These are phyloP conservation scores for Penicillium fuscoglaucum DNA, from an alignment of 2,329 filamentous ascomycete genomes.

Conservation along the genomic window DNA sequence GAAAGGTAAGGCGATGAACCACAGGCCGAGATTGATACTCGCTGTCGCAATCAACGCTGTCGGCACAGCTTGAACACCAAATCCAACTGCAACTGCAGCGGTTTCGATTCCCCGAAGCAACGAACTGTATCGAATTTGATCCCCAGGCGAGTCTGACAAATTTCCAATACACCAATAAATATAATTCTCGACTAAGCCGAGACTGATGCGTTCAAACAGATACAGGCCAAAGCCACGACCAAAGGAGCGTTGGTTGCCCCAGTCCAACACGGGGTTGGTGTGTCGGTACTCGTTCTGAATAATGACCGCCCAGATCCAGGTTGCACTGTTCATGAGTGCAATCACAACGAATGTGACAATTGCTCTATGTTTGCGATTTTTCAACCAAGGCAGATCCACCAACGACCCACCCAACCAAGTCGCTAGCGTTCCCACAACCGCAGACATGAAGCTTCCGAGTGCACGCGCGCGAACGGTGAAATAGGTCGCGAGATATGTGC, in stretches of 20 bases:
- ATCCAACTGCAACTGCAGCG: constrained; percentile 44
- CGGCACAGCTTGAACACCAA: constrained; percentile 49
- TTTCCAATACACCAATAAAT: constrained; percentile 52
- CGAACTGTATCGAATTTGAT: constrained; percentile 50
- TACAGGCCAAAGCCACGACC: constrained; percentile 48
- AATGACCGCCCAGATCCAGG: constrained; percentile 51
- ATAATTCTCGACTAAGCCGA: constrained; percentile 47
- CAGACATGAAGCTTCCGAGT: constrained; percentile 40
- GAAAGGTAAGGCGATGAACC: constrained; percentile 47
- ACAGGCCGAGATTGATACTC: constrained; percentile 47
- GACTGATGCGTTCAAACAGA: constrained; percentile 43
- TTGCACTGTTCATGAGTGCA: constrained; percentile 45
- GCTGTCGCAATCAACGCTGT: constrained; percentile 47
- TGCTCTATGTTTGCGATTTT: constrained; percentile 44
- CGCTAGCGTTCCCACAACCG: constrained; percentile 42
- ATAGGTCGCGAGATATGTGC: constrained; percentile 46
- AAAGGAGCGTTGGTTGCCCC: constrained; percentile 43
- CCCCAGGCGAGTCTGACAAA: constrained; percentile 46
- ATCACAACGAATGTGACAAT: constrained; percentile 44
- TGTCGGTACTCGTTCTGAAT: constrained; percentile 50
- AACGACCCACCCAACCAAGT: constrained; percentile 42
- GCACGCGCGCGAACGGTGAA: constrained; percentile 47
- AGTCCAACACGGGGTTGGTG: constrained; percentile 48
- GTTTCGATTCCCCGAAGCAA: constrained; percentile 47
- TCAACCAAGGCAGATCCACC: constrained; percentile 43